Conservation (phyloP, 163 green algal genomes). For the Volvox carteri region DNA sequence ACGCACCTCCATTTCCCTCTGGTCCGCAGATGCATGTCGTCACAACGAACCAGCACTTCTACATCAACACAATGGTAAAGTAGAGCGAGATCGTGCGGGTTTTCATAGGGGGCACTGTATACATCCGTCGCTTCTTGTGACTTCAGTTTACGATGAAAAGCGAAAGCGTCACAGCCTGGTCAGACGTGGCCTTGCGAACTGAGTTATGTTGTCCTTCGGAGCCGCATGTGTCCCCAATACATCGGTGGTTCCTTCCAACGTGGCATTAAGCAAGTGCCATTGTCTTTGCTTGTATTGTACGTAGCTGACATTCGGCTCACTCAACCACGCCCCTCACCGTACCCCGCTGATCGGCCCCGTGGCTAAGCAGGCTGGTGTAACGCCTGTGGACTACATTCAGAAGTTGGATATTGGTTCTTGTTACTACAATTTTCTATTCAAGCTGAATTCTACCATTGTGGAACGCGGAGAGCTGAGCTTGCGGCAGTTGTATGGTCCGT, state of each 20-base stretch:
- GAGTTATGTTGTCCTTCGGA: no score
- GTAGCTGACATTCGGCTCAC: no score
- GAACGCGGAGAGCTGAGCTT: background rate
- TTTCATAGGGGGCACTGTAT: background rate
- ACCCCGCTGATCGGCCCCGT: background rate
- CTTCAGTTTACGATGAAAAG: no score
- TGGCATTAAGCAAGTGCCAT: no score
- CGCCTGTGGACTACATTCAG: background rate
- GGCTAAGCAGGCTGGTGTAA: background rate
- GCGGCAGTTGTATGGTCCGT: background rate
- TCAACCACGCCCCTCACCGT: no score
- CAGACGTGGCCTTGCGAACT: no score
- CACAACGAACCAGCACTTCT: slow-evolving; percentile 6
- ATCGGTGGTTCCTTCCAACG: no score
- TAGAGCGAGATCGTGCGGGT: background rate
- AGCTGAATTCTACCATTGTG: slow-evolving; percentile 5
- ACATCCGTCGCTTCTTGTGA: no score
- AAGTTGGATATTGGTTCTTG: slow-evolving; percentile 6
- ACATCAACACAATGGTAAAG: slow-evolving; percentile 27
- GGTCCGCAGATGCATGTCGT: background rate
- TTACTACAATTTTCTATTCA: slow-evolving; percentile 3
- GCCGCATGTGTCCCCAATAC: no score
- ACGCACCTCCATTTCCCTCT: background rate
- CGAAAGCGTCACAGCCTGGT: no score
- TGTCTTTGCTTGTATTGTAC: no score